phyloP scores from a whole-genome alignment of 2,329 filamentous ascomycete genomes.

The Tricladium varicosporioides region DNA sequence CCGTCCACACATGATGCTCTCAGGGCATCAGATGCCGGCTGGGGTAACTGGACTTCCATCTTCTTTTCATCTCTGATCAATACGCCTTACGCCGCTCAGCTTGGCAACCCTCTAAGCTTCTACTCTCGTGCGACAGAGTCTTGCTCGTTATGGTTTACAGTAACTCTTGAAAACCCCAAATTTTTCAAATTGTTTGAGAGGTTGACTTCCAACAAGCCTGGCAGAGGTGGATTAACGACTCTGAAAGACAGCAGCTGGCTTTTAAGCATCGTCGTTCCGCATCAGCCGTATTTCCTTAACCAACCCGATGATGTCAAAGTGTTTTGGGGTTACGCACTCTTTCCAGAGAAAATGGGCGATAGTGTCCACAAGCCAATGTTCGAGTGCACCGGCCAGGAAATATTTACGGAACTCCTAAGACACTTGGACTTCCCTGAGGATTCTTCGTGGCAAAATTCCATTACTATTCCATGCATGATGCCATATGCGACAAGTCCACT shows the following conservation, averaged over 20 bases:
- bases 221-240: slow-evolving; percentile 37
- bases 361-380: slow-evolving; percentile 41
- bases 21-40: slow-evolving; percentile 38
- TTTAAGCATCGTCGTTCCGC: slow-evolving; percentile 39
- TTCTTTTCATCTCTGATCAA: not conserved
- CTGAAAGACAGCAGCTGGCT: slow-evolving; percentile 42
- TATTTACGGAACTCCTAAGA: slow-evolving; percentile 38
- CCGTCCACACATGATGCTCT: slow-evolving; percentile 16
- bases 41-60: slow-evolving; percentile 39
- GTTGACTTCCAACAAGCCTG: slow-evolving; percentile 34
- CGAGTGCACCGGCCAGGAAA: slow-evolving; percentile 41
- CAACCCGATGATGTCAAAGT: slow-evolving; percentile 37
- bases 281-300: slow-evolving; percentile 41
- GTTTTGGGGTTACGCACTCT: slow-evolving; percentile 42
- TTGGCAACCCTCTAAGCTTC: slow-evolving; percentile 43
- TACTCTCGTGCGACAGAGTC: slow-evolving; percentile 37
- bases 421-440: slow-evolving; percentile 38
- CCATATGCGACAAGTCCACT: slow-evolving; percentile 40
- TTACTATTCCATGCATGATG: slow-evolving; percentile 40
- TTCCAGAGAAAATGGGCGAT: slow-evolving; percentile 37
- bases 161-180: slow-evolving; percentile 36
- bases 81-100: slow-evolving; percentile 29
- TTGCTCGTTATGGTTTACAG: slow-evolving; percentile 41
- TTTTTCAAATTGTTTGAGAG: slow-evolving; percentile 31
- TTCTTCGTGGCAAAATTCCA: slow-evolving; percentile 29